Evolutionary conservation across 2,329 filamentous ascomycete species (phyloP).

Genomic region (Rosellinia necatrix): DNA sequence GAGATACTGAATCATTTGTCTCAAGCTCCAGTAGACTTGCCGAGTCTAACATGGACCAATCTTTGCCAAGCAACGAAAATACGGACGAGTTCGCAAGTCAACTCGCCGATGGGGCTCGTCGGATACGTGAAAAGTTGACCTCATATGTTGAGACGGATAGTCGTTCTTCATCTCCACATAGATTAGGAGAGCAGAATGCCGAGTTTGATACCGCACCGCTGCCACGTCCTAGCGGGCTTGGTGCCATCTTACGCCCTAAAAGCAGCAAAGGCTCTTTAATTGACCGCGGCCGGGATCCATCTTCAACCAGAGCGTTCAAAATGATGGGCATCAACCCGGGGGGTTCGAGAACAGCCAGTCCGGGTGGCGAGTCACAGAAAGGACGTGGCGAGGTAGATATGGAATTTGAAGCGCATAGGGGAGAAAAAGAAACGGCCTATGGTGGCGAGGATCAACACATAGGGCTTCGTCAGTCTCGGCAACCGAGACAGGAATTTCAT

Average conservation of each 20-base stretch:
- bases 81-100: slow-evolving; percentile 75
- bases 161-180: slow-evolving; percentile 51
- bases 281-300: slow-evolving; percentile 48
- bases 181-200: slow-evolving; percentile 39
- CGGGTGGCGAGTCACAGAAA: slow-evolving; percentile 22
- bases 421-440: slow-evolving; percentile 29
- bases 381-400: slow-evolving; percentile 18
- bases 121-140: slow-evolving; percentile 74
- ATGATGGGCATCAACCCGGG: slow-evolving; percentile 60
- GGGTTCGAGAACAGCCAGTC: slow-evolving; percentile 39
- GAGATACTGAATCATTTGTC: slow-evolving; percentile 30
- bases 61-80: slow-evolving; percentile 14
- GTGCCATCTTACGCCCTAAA: slow-evolving; percentile 64
- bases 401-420: slow-evolving; percentile 13
- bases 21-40: background rate
- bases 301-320: slow-evolving; percentile 62
- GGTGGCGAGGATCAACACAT: slow-evolving; percentile 45
- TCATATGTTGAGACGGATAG: slow-evolving; percentile 69
- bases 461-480: slow-evolving; percentile 60
- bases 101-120: slow-evolving; percentile 70
- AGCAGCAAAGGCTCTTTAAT: slow-evolving; percentile 70
- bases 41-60: background rate
- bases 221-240: slow-evolving; percentile 59
- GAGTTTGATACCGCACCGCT: slow-evolving; percentile 39
- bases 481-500: slow-evolving; percentile 62